A percentile compares a stretch with the other conserved stretches of the same genome.
Evolutionary conservation across 2,329 filamentous ascomycete genomes (phyloP).

Genomic region (Venturia asperata): DNA sequence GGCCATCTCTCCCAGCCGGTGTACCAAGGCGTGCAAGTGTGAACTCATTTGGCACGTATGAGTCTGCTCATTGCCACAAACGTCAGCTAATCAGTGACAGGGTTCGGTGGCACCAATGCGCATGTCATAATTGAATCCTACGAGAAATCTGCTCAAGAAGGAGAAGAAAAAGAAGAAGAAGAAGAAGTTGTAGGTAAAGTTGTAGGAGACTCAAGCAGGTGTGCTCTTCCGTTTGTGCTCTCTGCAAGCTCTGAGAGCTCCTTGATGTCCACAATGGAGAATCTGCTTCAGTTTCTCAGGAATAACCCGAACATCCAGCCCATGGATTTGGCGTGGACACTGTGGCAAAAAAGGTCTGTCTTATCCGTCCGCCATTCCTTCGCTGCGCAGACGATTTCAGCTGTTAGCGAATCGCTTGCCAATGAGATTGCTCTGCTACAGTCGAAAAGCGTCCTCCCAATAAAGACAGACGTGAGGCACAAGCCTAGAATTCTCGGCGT

Average conservation of each 20-base stretch:
- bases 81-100: not conserved
- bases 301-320: not conserved
- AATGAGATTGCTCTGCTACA: slow-evolving; percentile 1
- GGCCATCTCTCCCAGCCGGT: slow-evolving; percentile 21
- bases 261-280: not conserved
- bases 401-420: not conserved
- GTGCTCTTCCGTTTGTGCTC: slow-evolving; percentile 22
- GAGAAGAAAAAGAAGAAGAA: not conserved
- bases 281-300: not conserved
- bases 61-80: not conserved
- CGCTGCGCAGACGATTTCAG: slow-evolving; percentile 3
- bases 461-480: not conserved
- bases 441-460: not conserved
- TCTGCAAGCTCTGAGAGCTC: slow-evolving; percentile 25
- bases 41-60: slow-evolving; percentile 20
- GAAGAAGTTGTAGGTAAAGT: no score
- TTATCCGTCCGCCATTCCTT: not conserved
- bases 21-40: not conserved
- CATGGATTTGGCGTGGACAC: slow-evolving; percentile 4
- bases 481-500: slow-evolving; percentile 21
- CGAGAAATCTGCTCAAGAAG: not conserved
- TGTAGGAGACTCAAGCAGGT: not conserved
- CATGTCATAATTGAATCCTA: slow-evolving; percentile 26
- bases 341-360: slow-evolving; percentile 7
- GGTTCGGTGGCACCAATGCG: slow-evolving; percentile 26